Evolutionary conservation across 2,329 filamentous ascomycete species (phyloP).

Genomic region (Dothidotthia symphoricarpi): DNA sequence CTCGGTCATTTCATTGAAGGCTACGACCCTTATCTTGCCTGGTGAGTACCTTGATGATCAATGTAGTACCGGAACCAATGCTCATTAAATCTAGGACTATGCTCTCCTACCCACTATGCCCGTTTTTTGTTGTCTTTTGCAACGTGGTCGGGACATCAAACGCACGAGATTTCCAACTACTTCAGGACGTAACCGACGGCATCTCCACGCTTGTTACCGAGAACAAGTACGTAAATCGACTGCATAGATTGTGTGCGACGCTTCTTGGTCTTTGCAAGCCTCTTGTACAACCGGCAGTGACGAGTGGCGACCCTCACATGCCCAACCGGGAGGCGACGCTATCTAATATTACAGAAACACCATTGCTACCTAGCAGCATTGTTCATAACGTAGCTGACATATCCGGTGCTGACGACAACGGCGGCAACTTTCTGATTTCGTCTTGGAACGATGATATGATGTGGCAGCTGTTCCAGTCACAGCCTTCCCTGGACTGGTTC

Average conservation of each 20-base stretch:
- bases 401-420: background rate
- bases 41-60: slow-evolving; percentile 12
- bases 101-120: slow-evolving; percentile 35
- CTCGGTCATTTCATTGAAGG: slow-evolving; percentile 32
- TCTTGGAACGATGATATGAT: slow-evolving; percentile 38
- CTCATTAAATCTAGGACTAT: slow-evolving; percentile 28
- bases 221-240: slow-evolving; percentile 31
- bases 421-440: slow-evolving; percentile 11
- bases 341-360: slow-evolving; percentile 2
- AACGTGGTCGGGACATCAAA: slow-evolving; percentile 40
- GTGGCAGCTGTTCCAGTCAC: slow-evolving; percentile 35
- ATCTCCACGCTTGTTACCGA: slow-evolving; percentile 29
- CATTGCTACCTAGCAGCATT: background rate
- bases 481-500: slow-evolving; percentile 38
- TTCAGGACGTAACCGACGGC: slow-evolving; percentile 29
- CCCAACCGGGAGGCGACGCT: slow-evolving; percentile 1
- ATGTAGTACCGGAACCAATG: background rate
- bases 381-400: background rate
- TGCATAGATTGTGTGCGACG: slow-evolving; percentile 30
- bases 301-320: background rate
- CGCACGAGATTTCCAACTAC: slow-evolving; percentile 28
- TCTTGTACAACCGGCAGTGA: slow-evolving; percentile 15
- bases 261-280: slow-evolving; percentile 33
- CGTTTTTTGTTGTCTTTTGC: slow-evolving; percentile 40
- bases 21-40: slow-evolving; percentile 32